Conservation (phyloP, 2,329 filamentous ascomycete genomes). For the Acrocalymma vagum region DNA sequence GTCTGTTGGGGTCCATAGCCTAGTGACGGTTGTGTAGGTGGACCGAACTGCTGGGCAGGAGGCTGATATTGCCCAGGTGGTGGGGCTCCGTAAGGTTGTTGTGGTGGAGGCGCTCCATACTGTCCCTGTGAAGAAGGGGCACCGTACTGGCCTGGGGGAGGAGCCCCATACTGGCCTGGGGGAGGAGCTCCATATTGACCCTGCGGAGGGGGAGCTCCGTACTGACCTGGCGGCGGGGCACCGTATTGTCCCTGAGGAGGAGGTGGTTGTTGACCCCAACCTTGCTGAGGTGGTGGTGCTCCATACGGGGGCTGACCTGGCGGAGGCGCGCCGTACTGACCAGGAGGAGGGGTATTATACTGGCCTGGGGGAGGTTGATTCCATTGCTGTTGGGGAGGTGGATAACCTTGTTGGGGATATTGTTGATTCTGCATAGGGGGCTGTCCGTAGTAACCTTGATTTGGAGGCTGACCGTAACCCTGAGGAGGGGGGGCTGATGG, state of each 20-base stretch:
- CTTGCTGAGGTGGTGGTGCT: constrained; percentile 26
- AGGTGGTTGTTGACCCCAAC: constrained; percentile 30
- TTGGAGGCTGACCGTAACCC: constrained; percentile 33
- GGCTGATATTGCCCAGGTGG: constrained; percentile 22
- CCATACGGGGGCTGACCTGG: constrained; percentile 13
- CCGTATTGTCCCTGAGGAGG: constrained; percentile 32
- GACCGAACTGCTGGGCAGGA: constrained; percentile 43
- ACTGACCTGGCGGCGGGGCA: constrained; percentile 37
- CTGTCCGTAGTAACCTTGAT: constrained; percentile 28
- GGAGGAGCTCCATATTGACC: constrained; percentile 37
- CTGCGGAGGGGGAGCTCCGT: constrained; percentile 26
- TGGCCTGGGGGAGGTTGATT: constrained; percentile 46
- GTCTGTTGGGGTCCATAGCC: constrained; percentile 77
- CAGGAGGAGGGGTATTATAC: constrained; percentile 32
- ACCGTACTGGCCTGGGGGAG: constrained; percentile 31
- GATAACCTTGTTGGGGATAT: constrained; percentile 33
- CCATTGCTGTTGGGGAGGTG: constrained; percentile 19
- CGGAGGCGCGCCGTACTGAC: constrained; percentile 47
- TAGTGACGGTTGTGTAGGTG: constrained; percentile 60
- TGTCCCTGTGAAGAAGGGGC: constrained; percentile 35
- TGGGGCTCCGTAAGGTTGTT: constrained; percentile 48
- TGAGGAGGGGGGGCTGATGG: constrained; percentile 33
- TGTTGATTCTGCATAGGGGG: no score
- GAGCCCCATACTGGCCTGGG: constrained; percentile 34
- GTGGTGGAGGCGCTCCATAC: constrained; percentile 44